These are phyloP conservation scores for Cubamyces sp. DNA, from an alignment of 768 basidiomycete genomes.

Conservation along the genomic window DNA sequence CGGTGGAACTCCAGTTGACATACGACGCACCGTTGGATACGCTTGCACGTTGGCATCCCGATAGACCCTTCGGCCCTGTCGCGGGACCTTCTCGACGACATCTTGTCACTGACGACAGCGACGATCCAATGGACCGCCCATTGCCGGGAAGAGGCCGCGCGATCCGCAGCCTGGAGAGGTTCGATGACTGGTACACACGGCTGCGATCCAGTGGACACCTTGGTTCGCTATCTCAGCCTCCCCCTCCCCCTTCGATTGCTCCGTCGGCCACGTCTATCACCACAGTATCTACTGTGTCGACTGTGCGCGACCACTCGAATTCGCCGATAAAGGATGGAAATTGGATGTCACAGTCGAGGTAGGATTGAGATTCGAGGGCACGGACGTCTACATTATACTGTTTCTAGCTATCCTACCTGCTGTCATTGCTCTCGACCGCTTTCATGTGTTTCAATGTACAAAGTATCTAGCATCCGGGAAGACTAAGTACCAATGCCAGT, in stretches of 20 bases:
- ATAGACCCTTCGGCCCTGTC: not conserved
- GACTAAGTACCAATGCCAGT: no score
- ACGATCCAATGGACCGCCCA: not conserved
- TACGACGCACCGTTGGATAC: not conserved
- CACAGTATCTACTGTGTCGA: constrained; percentile 13
- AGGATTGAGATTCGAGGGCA: not conserved
- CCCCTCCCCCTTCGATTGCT: not conserved
- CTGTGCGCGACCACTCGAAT: constrained; percentile 4
- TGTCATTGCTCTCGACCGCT: not conserved
- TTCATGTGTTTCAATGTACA: not conserved
- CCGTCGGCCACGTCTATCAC: not conserved
- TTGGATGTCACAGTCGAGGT: not conserved
- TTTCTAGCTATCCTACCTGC: no score
- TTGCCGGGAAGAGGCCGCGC: not conserved
- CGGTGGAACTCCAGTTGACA: not conserved
- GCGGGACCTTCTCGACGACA: no score
- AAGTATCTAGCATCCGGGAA: not conserved
- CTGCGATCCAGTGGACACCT: no score
- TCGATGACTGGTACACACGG: no score
- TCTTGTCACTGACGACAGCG: no score
- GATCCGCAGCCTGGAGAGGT: no score
- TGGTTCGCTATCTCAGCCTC: not conserved
- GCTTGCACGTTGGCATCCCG: not conserved
- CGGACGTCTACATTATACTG: not conserved
- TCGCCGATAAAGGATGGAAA: not conserved